Conservation (phyloP, 2,329 filamentous ascomycete genomes). For the Cladosporium sphaerospermum region DNA sequence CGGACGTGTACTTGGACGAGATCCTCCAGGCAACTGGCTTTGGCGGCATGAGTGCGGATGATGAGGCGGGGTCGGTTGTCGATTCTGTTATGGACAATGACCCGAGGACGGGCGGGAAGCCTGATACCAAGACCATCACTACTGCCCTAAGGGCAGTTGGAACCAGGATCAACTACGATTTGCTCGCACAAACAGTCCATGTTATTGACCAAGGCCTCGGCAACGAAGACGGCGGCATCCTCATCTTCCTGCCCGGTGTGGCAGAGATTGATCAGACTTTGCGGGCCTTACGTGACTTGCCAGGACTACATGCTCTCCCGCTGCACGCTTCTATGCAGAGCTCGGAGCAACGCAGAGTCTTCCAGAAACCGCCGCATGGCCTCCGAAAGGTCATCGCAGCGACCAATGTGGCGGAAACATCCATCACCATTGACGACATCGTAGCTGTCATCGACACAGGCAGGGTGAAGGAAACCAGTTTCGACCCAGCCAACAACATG, state of each 20-base stretch:
- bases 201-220: constrained; percentile 74
- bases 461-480: constrained; percentile 93
- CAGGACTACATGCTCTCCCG: constrained; percentile 70
- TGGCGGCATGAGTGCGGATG: constrained; percentile 38
- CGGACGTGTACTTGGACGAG: constrained; percentile 86
- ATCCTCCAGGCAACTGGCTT: constrained; percentile 76
- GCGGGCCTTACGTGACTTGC: constrained; percentile 57
- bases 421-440: constrained; percentile 96
- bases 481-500: constrained; percentile 87
- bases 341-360: constrained; percentile 80
- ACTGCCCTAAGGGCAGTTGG: constrained; percentile 44
- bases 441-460: constrained; percentile 94
- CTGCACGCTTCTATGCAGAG: constrained; percentile 89
- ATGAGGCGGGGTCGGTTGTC: constrained; percentile 29
- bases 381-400: constrained; percentile 90
- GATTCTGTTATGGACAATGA: constrained; percentile 34
- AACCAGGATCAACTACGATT: constrained; percentile 83
- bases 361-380: constrained; percentile 65
- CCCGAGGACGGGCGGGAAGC: constrained; percentile 18
- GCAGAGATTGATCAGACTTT: constrained; percentile 84
- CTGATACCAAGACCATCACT: constrained; percentile 28
- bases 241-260: constrained; percentile 92
- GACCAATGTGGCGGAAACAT: constrained; percentile 96
- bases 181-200: constrained; percentile 73
- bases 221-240: constrained; percentile 71